Evolutionary conservation across 306 rosid species (phyloP), one percentile per base, ranked within the genome.

Genomic region (Argentina anserina): DNA sequence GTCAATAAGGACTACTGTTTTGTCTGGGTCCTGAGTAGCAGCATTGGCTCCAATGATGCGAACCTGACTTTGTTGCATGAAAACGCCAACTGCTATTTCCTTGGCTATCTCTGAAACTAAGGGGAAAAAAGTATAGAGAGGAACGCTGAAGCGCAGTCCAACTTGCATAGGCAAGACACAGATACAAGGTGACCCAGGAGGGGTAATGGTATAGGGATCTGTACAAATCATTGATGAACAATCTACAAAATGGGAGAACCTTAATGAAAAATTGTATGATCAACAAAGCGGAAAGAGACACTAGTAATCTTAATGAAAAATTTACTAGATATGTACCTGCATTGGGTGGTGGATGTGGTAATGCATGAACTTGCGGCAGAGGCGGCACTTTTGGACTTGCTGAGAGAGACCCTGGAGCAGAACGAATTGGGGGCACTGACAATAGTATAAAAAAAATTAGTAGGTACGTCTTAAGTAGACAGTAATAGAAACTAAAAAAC

Each of bases 261-360:
- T 58, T 66, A 74, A 60, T 55, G 60, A 81, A 39, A 70, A 62
- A 70, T 40, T 29, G 9, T 45, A 41, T n/a, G 70, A 45, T 63
- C 70, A 78, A 52, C 45, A 68, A 62, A 9, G 39, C 26, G 41
- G 53, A 66, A 46, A 43, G 41, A 74, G 52, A 28, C 11, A 58
- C 67, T 62, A 65, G 66, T 11, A 71, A 63, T 43, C 65, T 45
- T 50, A 29, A 72, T 42, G 62, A 4, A 28, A 75, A 74, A 62
- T 66, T 40, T 61, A 17, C 21, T 43, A 61, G 56, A 62, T 59
- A 65, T 78, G 25, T 81, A 90, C 99, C 97, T 84, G 81, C 88
- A 90, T 89, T 91, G 20, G 97, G 99, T 81, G 98, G 98, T 60
- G 98, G 98, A 60, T 97, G 97, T 59, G 98, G 98, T 66, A 94